phyloP scores from a whole-genome alignment of 1,139 yeast genomes.

The Diutina pseudorugosa region DNA sequence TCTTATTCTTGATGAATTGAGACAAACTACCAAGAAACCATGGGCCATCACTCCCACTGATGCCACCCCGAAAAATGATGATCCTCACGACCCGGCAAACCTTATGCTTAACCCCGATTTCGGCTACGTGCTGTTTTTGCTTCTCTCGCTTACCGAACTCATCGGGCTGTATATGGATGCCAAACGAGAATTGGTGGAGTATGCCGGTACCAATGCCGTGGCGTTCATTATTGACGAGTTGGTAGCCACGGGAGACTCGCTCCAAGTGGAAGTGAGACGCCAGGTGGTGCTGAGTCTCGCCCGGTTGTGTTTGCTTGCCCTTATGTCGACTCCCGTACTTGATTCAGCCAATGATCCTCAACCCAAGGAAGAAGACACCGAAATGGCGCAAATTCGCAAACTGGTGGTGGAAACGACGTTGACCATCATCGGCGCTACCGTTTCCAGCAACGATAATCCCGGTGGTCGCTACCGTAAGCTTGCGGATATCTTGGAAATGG shows the following conservation, averaged over 20 bases:
- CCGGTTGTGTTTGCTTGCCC: conserved; percentile 42
- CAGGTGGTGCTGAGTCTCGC: conserved; percentile 39
- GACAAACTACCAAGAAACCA: not conserved
- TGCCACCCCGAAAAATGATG: not conserved
- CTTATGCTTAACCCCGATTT: conserved; percentile 31
- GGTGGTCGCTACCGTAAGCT: conserved; percentile 40
- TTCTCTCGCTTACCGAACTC: conserved; percentile 60
- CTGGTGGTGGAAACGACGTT: conserved; percentile 63
- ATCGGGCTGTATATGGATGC: conserved; percentile 70
- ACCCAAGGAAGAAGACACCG: conserved; percentile 47
- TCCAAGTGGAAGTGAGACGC: conserved; percentile 11
- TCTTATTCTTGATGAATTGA: not conserved
- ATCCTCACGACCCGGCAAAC: not conserved
- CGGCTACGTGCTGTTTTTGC: conserved; percentile 53
- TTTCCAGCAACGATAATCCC: conserved; percentile 14
- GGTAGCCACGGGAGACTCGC: not conserved
- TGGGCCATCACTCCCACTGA: not conserved
- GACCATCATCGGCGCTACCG: conserved; percentile 46
- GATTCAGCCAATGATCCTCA: conserved; percentile 30
- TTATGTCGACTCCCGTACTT: conserved; percentile 40
- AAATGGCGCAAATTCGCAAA: conserved; percentile 59
- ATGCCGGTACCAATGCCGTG: not conserved
- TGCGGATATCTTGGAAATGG: conserved; percentile 42
- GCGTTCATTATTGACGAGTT: not conserved
- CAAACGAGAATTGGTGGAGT: conserved; percentile 60